Evolutionary conservation across 2,329 filamentous ascomycete genomes (phyloP), one percentile per base, ranked within the genome.

Genomic region (Monosporascus sp.): DNA sequence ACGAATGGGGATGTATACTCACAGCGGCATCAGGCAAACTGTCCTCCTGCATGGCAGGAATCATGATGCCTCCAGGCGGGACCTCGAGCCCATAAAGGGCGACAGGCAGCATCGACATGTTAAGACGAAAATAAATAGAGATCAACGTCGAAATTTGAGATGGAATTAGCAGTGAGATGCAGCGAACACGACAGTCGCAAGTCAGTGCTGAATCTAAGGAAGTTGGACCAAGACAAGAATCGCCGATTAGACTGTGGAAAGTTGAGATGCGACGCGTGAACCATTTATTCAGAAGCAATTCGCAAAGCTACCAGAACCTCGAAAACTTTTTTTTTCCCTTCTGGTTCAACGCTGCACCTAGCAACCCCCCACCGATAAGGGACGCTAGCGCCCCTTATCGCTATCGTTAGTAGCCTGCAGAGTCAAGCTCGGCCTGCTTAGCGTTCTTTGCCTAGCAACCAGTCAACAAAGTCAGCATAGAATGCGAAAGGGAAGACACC

Each of bases 21-120:
- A 96, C 90, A 71, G 89, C 89, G 56, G 90, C 89, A 68, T 64
- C 58, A 9, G 89, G 89, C 65, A 93, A 87, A 62, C 57, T 60
- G 18, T 67, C 65, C 52, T 93, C 85, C 58, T 85, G 80, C 58
- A 85, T 78, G 53, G 89, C 90, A 61, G 90, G 87, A 64, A 97
- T 84, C 71, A 94, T 78, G 70, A 90, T 78, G 73, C 90, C 89
- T 68, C 88, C 90, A 63, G 89, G 81, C 64, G 91, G 91, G 73
- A 97, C 89, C 79, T 90, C 86, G 63, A 97, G 87, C 75, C 92
- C 91, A 72, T 94, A 99, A 70, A 97, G 81, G 71, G 89, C 89
- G 72, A 94, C 88, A 60, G 82, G 80, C 66, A 80, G 68, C 59
- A 78, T 70, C 71, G 80, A 75, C 82, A 85, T 85, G 62, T 63